Conservation (phyloP, 257 asterid genomes). For the Coffea canephora region DNA sequence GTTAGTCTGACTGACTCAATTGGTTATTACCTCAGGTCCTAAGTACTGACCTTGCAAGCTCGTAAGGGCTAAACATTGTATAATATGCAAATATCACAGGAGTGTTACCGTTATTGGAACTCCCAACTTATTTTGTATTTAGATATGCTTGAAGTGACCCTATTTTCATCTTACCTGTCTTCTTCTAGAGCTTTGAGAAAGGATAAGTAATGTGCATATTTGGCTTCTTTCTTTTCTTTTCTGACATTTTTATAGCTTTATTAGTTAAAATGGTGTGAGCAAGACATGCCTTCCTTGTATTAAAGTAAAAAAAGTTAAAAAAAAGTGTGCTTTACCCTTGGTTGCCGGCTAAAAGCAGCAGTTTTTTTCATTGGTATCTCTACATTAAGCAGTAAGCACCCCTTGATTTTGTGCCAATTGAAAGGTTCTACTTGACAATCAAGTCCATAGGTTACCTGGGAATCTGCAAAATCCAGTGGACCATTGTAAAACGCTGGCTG, state of each 20-base stretch:
- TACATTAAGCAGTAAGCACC: background rate
- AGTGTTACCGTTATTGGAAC: background rate
- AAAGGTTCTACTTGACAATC: background rate
- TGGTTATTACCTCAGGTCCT: conserved; percentile 9
- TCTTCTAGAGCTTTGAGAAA: background rate
- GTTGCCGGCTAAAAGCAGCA: background rate
- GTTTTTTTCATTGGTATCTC: background rate
- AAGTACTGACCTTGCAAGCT: conserved; percentile 17
- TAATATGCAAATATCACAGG: conserved; percentile 16
- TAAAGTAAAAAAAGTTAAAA: background rate
- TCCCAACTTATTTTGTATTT: conserved; percentile 7
- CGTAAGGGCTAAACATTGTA: conserved; percentile 29
- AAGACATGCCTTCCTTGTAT: background rate
- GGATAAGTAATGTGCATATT: background rate
- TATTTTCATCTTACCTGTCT: background rate
- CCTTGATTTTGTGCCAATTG: background rate
- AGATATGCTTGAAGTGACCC: background rate
- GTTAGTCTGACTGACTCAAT: conserved; percentile 10
- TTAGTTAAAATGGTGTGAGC: background rate
- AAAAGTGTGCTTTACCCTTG: background rate
- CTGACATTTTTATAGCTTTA: background rate
- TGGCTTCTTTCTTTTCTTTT: background rate
- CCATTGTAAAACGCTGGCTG: too few relatives aligned
- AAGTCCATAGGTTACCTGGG: too few relatives aligned
- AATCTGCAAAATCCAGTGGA: too few relatives aligned